Conservation (phyloP, 2,329 filamentous ascomycete species). For the Colletotrichum spinosum region DNA sequence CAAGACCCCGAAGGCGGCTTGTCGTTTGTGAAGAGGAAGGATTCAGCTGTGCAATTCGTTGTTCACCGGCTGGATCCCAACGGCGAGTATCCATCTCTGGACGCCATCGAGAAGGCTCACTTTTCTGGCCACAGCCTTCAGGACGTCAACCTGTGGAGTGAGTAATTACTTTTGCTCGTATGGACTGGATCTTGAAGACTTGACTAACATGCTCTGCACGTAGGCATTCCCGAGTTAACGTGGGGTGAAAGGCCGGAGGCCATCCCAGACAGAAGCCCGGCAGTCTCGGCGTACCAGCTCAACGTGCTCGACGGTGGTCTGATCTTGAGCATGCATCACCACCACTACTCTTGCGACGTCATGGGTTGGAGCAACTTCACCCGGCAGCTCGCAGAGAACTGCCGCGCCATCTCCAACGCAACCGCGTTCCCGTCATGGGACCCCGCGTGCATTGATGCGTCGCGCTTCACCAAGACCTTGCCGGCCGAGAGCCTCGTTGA, state of each 20-base stretch:
- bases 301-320: constrained; percentile 56
- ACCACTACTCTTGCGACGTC: constrained; percentile 57
- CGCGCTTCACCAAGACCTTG: constrained; percentile 46
- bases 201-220: constrained; percentile 45
- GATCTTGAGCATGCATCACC: constrained; percentile 54
- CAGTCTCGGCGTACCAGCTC: constrained; percentile 51
- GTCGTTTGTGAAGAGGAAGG: constrained; percentile 49
- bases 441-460: constrained; percentile 48
- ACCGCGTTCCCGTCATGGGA: constrained; percentile 49
- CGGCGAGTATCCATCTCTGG: constrained; percentile 43
- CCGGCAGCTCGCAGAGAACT: constrained; percentile 57
- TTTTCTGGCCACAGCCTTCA: constrained; percentile 40
- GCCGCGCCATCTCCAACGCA: constrained; percentile 46
- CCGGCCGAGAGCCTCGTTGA: constrained; percentile 45
- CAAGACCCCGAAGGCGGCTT: constrained; percentile 48
- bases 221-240: constrained; percentile 43
- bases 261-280: constrained; percentile 47
- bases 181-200: constrained; percentile 43
- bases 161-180: too few species aligned
- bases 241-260: constrained; percentile 55
- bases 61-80: constrained; percentile 51
- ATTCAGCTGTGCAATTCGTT: constrained; percentile 48
- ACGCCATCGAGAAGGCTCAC: constrained; percentile 50
- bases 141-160: constrained; percentile 9
- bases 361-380: constrained; percentile 54